Percentiles rank a stretch among this genome's conserved stretches.
These are phyloP conservation scores for Blumeria graminis DNA, from an alignment of 2,329 filamentous ascomycete species.

Conservation along the genomic window DNA sequence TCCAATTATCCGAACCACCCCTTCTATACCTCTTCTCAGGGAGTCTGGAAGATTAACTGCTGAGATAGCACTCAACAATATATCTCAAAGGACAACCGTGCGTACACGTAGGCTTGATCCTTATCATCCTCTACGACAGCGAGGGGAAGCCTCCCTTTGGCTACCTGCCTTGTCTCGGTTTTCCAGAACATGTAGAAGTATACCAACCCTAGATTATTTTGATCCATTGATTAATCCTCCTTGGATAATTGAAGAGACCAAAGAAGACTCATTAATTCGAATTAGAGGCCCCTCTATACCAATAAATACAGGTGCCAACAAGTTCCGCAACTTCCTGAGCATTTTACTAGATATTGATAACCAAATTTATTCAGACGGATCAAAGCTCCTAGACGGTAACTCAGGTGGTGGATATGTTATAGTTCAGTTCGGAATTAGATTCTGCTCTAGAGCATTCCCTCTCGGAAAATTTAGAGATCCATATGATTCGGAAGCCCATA, in stretches of 20 bases:
- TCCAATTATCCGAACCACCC: background rate
- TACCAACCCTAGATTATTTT: background rate
- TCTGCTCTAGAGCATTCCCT: background rate
- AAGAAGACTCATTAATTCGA: background rate
- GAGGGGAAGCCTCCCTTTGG: background rate
- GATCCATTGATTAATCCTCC: background rate
- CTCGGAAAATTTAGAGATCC: background rate
- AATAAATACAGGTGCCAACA: background rate
- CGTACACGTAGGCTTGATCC: background rate
- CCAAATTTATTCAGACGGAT: background rate
- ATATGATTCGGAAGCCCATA: background rate
- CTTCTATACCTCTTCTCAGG: background rate
- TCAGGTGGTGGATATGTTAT: background rate
- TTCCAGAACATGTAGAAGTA: background rate
- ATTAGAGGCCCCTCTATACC: background rate
- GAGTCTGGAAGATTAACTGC: background rate
- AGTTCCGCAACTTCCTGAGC: background rate
- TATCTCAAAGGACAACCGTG: background rate
- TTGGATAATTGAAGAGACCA: background rate
- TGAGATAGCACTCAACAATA: background rate
- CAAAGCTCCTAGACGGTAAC: background rate
- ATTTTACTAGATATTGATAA: background rate
- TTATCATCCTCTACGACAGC: background rate
- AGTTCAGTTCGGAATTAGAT: background rate
- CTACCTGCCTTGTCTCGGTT: background rate